These are phyloP conservation scores for Orbilia oligospora DNA, from an alignment of 2,329 filamentous ascomycete species.

Conservation along the genomic window DNA sequence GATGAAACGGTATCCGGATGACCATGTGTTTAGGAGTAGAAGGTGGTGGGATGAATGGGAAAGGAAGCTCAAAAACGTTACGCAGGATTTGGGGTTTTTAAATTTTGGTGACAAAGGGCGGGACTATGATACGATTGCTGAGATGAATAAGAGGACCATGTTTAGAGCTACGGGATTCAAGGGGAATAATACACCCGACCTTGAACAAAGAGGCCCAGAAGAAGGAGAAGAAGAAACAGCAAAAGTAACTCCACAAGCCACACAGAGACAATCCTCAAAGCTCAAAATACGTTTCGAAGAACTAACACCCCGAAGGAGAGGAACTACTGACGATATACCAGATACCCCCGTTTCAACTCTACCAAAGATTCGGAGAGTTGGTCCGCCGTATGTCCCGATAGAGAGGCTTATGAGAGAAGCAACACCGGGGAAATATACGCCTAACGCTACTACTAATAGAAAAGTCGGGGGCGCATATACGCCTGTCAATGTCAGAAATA, in stretches of 20 bases:
- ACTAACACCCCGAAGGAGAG: constrained; percentile 24
- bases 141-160: neutral
- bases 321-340: constrained; percentile 13
- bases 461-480: neutral
- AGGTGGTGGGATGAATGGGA: constrained; percentile 31
- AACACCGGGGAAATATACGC: constrained; percentile 7
- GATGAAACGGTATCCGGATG: constrained; percentile 14
- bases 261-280: neutral
- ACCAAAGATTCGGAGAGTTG: neutral
- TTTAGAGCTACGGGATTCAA: neutral
- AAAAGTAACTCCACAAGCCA: too few relatives aligned
- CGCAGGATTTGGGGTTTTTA: neutral
- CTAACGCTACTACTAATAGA: neutral
- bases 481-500: neutral
- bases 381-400: neutral
- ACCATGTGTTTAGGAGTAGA: constrained; percentile 31
- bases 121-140: neutral
- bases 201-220: too few relatives aligned
- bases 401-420: neutral
- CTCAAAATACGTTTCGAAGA: neutral
- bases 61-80: neutral
- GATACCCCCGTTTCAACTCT: constrained; percentile 30
- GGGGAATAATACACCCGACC: too few relatives aligned
- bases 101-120: neutral
- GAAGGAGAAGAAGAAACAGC: too few relatives aligned